Percentiles rank a stretch among this genome's conserved stretches.
phyloP scores from a whole-genome alignment of 106 monocot genomes.

The Dendrobium officinale region DNA sequence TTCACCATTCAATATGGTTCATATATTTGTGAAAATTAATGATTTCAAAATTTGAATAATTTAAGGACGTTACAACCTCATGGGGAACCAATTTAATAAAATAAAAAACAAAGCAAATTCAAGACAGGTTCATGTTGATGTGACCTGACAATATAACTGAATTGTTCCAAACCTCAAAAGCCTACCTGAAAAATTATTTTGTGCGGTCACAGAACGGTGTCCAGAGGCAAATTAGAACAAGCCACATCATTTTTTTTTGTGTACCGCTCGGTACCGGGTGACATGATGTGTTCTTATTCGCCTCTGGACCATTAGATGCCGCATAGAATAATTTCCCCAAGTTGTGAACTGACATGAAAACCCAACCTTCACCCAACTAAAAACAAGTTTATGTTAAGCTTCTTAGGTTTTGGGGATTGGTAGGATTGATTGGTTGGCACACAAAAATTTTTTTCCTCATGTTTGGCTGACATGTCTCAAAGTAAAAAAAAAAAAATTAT shows the following conservation, averaged over 20 bases:
- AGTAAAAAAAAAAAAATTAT: too few species aligned
- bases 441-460: too few species aligned
- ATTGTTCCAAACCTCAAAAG: too few species aligned
- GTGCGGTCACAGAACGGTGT: too few species aligned
- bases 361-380: not conserved
- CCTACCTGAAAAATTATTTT: too few species aligned
- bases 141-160: not conserved
- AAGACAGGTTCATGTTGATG: not conserved
- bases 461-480: too few species aligned
- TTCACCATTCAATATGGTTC: not conserved
- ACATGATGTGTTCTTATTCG: too few species aligned
- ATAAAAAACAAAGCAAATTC: not conserved
- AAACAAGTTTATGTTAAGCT: not conserved
- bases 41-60: not conserved
- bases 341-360: not conserved
- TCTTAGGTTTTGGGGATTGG: not conserved
- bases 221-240: too few species aligned
- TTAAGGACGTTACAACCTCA: not conserved
- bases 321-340: not conserved
- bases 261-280: too few species aligned
- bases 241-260: too few species aligned
- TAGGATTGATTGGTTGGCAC: not conserved
- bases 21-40: not conserved
- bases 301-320: too few species aligned
- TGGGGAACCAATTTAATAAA: not conserved